These are phyloP conservation scores for Trichocladium uniseriatum DNA, from an alignment of 495 filamentous ascomycete species.

Conservation along the genomic window DNA sequence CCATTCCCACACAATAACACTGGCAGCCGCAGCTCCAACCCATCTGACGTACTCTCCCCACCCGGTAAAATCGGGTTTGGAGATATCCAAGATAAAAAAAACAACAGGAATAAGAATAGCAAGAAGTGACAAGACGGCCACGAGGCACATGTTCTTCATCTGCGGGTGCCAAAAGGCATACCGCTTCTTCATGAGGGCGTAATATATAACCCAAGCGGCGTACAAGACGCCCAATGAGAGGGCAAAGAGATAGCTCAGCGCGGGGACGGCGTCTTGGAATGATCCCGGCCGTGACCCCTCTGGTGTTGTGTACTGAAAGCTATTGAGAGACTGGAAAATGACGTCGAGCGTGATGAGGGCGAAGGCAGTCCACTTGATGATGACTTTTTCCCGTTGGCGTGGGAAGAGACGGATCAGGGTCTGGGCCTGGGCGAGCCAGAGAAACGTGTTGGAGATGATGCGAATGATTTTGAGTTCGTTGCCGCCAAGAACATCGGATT, in stretches of 20 bases:
- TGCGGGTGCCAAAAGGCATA: slow-evolving; percentile 89
- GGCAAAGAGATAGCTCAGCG: slow-evolving; percentile 89
- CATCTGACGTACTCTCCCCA: slow-evolving; percentile 98
- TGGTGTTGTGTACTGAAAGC: slow-evolving; percentile 52
- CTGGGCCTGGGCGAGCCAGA: slow-evolving; percentile 96
- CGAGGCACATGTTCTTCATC: slow-evolving; percentile 84
- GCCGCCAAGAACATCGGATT: slow-evolving; percentile 66
- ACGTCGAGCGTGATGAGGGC: slow-evolving; percentile 84
- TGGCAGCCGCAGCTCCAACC: slow-evolving; percentile 93
- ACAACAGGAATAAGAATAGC: slow-evolving; percentile 83
- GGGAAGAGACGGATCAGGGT: slow-evolving; percentile 93
- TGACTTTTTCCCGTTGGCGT: slow-evolving; percentile 90
- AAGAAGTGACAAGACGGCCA: slow-evolving; percentile 69
- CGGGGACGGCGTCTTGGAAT: slow-evolving; percentile 84
- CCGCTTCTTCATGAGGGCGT: slow-evolving; percentile 80
- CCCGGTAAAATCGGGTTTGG: slow-evolving; percentile 73
- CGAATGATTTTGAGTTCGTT: slow-evolving; percentile 79
- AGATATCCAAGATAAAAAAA: slow-evolving; percentile 92
- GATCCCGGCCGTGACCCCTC: slow-evolving; percentile 56
- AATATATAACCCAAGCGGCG: slow-evolving; percentile 93
- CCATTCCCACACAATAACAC: slow-evolving; percentile 99
- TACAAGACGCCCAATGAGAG: slow-evolving; percentile 82
- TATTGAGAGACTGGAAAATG: slow-evolving; percentile 79
- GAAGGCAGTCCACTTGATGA: slow-evolving; percentile 98
- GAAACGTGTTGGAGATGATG: slow-evolving; percentile 85